Percentiles rank a stretch among this genome's conserved stretches.
phyloP scores from a whole-genome alignment of 169 alveolate species.

The Cyclospora cayetanensis region DNA sequence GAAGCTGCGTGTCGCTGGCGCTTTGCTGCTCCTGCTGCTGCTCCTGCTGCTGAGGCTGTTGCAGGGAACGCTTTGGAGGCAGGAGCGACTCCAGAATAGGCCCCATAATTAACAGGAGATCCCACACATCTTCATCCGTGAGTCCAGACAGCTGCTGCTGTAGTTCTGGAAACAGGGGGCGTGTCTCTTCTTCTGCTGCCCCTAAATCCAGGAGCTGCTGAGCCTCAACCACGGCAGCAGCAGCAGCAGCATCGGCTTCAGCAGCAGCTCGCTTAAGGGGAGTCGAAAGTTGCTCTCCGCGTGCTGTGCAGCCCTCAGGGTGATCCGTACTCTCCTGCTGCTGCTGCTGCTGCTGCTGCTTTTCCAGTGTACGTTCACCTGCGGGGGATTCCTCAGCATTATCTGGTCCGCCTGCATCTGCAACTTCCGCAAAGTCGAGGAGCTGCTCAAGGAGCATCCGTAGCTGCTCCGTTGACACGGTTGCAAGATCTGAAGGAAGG shows the following conservation, averaged over 20 bases:
- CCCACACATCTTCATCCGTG: constrained; percentile 10
- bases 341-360: not conserved
- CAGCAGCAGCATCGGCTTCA: constrained; percentile 14
- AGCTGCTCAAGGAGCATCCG: constrained; percentile 18
- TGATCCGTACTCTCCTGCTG: not conserved
- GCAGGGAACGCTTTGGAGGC: not conserved
- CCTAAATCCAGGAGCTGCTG: constrained; percentile 32
- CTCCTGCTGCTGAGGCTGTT: not conserved
- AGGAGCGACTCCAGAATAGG: constrained; percentile 36
- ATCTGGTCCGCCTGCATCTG: not conserved
- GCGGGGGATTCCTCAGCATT: not conserved
- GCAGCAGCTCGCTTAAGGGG: not conserved
- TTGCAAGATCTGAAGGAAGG: not conserved
- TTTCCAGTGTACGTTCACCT: not conserved
- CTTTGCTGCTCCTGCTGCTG: not conserved
- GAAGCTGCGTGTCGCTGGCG: not conserved
- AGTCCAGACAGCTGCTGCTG: not conserved
- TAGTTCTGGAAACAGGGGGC: not conserved
- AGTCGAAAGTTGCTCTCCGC: not conserved
- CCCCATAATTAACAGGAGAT: constrained; percentile 17
- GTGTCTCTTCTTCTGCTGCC: not conserved
- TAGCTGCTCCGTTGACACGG: constrained; percentile 15
- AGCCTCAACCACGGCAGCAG: constrained; percentile 21
- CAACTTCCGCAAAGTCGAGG: constrained; percentile 1
- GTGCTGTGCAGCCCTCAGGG: too few species aligned